phyloP scores from a whole-genome alignment of 768 basidiomycete genomes.

The Amanita pallidorosea region DNA sequence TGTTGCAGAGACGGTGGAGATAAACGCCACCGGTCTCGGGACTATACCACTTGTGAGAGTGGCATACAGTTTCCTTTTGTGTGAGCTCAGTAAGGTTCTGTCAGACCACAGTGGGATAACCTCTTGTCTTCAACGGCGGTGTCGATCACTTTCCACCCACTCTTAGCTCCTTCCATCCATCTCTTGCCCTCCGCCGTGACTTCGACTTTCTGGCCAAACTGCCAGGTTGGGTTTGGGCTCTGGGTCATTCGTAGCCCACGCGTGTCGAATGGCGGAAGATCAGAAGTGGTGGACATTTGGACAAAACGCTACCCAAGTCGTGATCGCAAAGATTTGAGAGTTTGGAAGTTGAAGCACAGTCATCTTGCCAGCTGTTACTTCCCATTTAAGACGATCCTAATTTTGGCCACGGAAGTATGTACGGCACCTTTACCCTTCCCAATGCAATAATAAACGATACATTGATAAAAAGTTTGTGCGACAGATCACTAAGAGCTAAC shows the following conservation, averaged over 20 bases:
- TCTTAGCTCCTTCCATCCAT: conserved; percentile 33
- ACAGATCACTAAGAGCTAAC: too few relatives aligned
- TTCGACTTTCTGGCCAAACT: conserved; percentile 22
- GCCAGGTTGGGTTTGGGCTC: conserved; percentile 29
- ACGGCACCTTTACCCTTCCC: too few relatives aligned
- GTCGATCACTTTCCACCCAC: conserved; percentile 29
- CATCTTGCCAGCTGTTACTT: too few relatives aligned
- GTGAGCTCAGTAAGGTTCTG: background rate
- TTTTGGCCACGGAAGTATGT: too few relatives aligned
- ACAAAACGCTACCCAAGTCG: background rate
- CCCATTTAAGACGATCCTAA: too few relatives aligned
- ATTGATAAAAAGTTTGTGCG: too few relatives aligned
- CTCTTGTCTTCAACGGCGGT: conserved; percentile 20
- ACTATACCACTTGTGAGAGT: conserved; percentile 43
- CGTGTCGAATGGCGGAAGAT: conserved; percentile 12
- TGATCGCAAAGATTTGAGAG: background rate
- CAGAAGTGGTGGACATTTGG: conserved; percentile 1
- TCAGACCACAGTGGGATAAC: too few relatives aligned
- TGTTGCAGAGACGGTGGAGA: conserved; percentile 45
- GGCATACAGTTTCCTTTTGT: conserved; percentile 26
- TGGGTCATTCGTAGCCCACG: conserved; percentile 18
- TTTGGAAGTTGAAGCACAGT: too few relatives aligned
- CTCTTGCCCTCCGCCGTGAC: conserved; percentile 23
- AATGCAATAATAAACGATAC: too few relatives aligned
- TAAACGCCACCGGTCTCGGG: conserved; percentile 62